phyloP scores from a whole-genome alignment of 2,329 filamentous ascomycete genomes.

The Coleophoma cylindrospora region DNA sequence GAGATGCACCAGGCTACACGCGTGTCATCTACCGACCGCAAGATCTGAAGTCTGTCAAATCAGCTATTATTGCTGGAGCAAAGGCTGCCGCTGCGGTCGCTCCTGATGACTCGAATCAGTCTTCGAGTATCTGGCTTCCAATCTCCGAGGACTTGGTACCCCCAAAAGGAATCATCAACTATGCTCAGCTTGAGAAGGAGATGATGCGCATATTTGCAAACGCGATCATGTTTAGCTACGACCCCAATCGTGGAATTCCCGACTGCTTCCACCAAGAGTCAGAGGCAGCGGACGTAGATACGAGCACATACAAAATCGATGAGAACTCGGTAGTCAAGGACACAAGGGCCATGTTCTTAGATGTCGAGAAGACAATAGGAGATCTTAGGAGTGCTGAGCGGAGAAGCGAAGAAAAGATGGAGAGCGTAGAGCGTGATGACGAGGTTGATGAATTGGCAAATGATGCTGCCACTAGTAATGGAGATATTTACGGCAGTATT shows the following conservation, averaged over 20 bases:
- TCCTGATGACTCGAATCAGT: constrained; percentile 51
- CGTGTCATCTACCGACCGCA: constrained; percentile 70
- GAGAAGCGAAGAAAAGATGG: constrained; percentile 18
- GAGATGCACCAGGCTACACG: constrained; percentile 71
- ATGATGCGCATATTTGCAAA: constrained; percentile 97
- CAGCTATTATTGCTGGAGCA: constrained; percentile 69
- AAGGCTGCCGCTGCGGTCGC: constrained; percentile 59
- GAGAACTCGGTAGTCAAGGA: constrained; percentile 87
- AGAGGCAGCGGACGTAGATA: constrained; percentile 33
- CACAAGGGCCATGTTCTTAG: constrained; percentile 82
- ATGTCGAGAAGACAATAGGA: constrained; percentile 58
- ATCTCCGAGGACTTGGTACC: constrained; percentile 74
- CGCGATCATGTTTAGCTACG: constrained; percentile 96
- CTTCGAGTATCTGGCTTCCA: constrained; percentile 57
- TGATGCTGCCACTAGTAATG: constrained; percentile 6
- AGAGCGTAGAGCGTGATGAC: constrained; percentile 12
- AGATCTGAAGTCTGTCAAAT: constrained; percentile 72
- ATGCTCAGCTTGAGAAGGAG: constrained; percentile 86
- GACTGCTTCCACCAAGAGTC: constrained; percentile 45
- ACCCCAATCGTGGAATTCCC: constrained; percentile 67
- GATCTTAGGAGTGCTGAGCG: constrained; percentile 24
- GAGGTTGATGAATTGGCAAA: constrained; percentile 20
- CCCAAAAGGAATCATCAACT: constrained; percentile 88
- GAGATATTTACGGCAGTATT: neutral
- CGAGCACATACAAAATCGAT: constrained; percentile 57